Evolutionary conservation across 257 asterid genomes (phyloP), one percentile per base, ranked within the genome.

Genomic region (Scutellaria barbata): DNA sequence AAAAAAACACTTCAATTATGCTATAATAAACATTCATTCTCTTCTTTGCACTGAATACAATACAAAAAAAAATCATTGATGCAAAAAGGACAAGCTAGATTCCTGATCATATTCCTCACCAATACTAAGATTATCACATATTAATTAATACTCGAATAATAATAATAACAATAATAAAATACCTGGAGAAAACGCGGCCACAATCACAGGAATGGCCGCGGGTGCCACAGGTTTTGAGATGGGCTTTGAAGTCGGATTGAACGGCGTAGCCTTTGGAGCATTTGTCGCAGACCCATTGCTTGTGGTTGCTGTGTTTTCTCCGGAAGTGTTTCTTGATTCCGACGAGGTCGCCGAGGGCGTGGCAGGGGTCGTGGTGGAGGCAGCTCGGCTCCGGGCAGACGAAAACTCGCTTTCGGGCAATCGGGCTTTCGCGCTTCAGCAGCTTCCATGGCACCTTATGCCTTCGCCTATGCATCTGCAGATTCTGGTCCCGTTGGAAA

Each of bases 381-480:
- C 95, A 88, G 35, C 73, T 88, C 3, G 92, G 87, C 75, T 88
- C 95, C 0, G 95, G 95, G 86, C 95, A 88, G 0, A 88, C 95
- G 80, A 72, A 88, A 0, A 88, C 95, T 0, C 95, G 75, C 72
- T 86, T 88, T 7, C 77, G 71, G 0, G 83, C 79, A 0, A 66
- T 12, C 0, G 88, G 85, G 0, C 78, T 77, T 47, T 92, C 98
- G 4, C 98, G 76, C 84, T 92, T 92, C 13, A 90, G 85, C 37
- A 93, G 40, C 81, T 93, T 93, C 98, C 98, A 93, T 13, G 98
- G 97, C 6, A 93, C 98, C 65, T 93, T 93, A 61, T 90, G 98
- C 52, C 97, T 33, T 0, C 96, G 80, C 55, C 97, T 64, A 47
- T 92, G 98, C 98, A 92, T 92, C 90, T 92, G 97, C 56, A 92